Conservation (phyloP, 108 stramenopile species). For the Pseudonitzschia multiseries region DNA sequence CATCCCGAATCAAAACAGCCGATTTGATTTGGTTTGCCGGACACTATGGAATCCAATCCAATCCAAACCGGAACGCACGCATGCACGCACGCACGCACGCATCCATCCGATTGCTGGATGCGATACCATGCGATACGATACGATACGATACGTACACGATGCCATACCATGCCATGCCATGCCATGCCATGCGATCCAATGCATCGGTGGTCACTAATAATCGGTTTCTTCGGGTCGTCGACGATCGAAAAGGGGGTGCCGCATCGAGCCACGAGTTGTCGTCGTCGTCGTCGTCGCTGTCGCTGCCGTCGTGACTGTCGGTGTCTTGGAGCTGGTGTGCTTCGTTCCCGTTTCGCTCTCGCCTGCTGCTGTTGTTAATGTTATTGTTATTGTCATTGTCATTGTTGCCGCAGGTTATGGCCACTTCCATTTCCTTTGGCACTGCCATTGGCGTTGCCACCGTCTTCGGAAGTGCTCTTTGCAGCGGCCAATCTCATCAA, state of each 20-base stretch:
- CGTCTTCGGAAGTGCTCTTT: too few relatives aligned
- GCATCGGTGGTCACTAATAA: not conserved
- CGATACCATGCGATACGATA: too few relatives aligned
- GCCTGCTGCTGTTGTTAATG: not conserved
- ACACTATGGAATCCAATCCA: too few relatives aligned
- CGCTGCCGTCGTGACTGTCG: not conserved
- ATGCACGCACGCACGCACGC: too few relatives aligned
- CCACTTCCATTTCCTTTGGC: not conserved
- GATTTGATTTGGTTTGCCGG: too few relatives aligned
- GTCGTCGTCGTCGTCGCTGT: not conserved
- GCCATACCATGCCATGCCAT: too few relatives aligned
- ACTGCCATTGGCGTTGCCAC: not conserved
- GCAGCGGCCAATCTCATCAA: not conserved
- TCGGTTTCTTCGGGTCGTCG: not conserved
- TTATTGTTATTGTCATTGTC: not conserved
- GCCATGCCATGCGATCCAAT: not conserved
- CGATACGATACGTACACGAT: too few relatives aligned
- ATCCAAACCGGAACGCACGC: too few relatives aligned
- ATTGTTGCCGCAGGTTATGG: not conserved
- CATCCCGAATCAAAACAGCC: too few relatives aligned
- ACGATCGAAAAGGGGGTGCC: not conserved
- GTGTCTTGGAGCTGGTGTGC: not conserved
- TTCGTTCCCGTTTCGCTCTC: not conserved
- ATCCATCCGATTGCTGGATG: too few relatives aligned
- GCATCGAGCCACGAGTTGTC: conserved; percentile 9